These are phyloP conservation scores for Prosopis cineraria DNA, from an alignment of 306 rosid species.

Conservation along the genomic window DNA sequence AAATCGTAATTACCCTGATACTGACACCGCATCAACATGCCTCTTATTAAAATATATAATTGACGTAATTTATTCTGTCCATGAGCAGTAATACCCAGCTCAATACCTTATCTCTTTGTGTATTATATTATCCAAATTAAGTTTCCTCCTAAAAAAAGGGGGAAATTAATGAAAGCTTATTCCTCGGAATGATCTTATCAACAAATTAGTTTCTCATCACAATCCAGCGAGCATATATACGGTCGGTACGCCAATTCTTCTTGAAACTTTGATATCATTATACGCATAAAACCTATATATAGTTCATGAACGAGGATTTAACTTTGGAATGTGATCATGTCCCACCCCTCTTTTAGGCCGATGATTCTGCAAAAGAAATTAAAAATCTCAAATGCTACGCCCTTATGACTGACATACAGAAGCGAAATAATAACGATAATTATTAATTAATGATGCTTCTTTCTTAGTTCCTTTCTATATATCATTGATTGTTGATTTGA, in stretches of 20 bases:
- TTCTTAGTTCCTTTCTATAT: neutral
- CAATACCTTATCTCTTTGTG: too few relatives aligned
- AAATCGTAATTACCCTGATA: too few relatives aligned
- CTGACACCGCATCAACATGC: too few relatives aligned
- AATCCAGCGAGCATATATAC: neutral
- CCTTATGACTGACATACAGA: neutral
- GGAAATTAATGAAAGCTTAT: too few relatives aligned
- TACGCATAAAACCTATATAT: neutral
- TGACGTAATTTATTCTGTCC: too few relatives aligned
- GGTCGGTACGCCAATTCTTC: neutral
- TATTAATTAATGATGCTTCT: neutral
- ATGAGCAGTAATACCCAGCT: too few relatives aligned
- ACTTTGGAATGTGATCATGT: neutral
- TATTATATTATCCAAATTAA: too few relatives aligned
- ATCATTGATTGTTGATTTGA: neutral
- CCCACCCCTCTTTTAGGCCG: neutral
- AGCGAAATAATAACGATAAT: neutral
- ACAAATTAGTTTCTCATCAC: neutral
- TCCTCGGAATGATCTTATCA: neutral
- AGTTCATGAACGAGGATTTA: neutral
- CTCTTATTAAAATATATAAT: too few relatives aligned
- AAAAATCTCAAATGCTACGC: neutral
- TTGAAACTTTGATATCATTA: neutral
- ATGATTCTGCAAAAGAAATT: conserved; percentile 2
- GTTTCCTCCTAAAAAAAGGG: too few relatives aligned